Evolutionary conservation across 768 basidiomycete genomes (phyloP).

Genomic region (Udeniomyces megalosporus): DNA sequence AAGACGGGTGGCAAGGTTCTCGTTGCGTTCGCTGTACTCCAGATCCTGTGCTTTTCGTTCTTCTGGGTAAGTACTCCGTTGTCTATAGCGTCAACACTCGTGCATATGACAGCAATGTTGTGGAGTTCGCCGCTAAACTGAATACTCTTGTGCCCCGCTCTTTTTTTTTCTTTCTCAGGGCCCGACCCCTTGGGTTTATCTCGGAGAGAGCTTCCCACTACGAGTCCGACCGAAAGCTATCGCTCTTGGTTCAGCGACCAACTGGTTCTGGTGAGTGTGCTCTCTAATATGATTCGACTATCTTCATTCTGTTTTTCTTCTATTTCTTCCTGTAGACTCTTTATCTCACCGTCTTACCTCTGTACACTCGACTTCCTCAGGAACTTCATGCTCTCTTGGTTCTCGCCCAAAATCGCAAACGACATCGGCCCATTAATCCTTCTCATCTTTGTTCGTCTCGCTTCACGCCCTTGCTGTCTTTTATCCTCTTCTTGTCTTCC

Average conservation of each 20-base stretch:
- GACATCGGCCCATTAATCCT: conserved; percentile 60
- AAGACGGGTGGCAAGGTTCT: conserved; percentile 37
- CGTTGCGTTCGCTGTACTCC: conserved; percentile 37
- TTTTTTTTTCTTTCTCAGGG: conserved; percentile 37
- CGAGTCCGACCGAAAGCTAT: conserved; percentile 62
- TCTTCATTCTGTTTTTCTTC: too few species aligned
- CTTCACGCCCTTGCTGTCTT: conserved; percentile 35
- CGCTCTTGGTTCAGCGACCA: conserved; percentile 50
- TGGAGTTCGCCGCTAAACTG: too few species aligned
- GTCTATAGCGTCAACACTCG: too few species aligned
- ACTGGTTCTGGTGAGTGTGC: conserved; percentile 30
- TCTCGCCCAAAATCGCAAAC: not conserved
- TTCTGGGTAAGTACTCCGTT: conserved; percentile 62
- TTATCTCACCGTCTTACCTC: not conserved
- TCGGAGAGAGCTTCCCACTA: conserved; percentile 55
- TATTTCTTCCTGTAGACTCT: not conserved
- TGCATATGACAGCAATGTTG: too few species aligned
- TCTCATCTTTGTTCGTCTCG: conserved; percentile 57
- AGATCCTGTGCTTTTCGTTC: conserved; percentile 52
- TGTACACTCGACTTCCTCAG: conserved; percentile 42
- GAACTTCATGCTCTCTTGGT: conserved; percentile 50
- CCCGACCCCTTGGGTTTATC: conserved; percentile 17
- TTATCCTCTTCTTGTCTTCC: not conserved
- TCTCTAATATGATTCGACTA: not conserved
- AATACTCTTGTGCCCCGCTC: conserved; percentile 31